These are phyloP conservation scores for Saccharomycopsis sp. DNA, from an alignment of 805 yeast species.

Conservation along the genomic window DNA sequence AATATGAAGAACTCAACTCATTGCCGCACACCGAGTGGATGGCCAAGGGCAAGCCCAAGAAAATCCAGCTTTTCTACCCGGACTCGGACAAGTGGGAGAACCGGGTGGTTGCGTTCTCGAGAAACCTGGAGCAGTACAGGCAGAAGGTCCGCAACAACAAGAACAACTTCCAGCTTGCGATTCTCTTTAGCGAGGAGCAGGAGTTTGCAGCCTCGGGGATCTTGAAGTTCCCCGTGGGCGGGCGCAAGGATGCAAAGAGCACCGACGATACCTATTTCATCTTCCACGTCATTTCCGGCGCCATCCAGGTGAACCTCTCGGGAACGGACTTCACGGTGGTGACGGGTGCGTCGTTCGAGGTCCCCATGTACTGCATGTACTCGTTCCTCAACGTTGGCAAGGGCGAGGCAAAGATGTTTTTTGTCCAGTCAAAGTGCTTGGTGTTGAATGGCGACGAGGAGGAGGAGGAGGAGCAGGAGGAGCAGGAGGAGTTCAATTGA, in stretches of 20 bases:
- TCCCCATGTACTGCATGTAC: constrained; percentile 72
- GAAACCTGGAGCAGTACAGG: constrained; percentile 41
- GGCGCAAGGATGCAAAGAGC: constrained; percentile 49
- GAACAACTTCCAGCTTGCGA: constrained; percentile 52
- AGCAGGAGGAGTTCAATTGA: neutral
- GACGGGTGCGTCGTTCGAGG: constrained; percentile 69
- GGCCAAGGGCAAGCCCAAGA: constrained; percentile 32
- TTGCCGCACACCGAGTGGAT: constrained; percentile 42
- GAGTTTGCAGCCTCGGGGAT: constrained; percentile 68
- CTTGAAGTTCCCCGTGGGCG: constrained; percentile 53
- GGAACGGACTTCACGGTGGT: constrained; percentile 51
- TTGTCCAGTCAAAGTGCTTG: constrained; percentile 55
- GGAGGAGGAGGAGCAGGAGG: constrained; percentile 8
- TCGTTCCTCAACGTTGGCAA: constrained; percentile 56
- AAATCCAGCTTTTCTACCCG: constrained; percentile 42
- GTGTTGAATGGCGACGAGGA: constrained; percentile 10
- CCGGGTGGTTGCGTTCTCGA: constrained; percentile 57
- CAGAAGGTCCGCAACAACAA: constrained; percentile 32
- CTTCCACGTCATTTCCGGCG: constrained; percentile 67
- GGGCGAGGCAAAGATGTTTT: constrained; percentile 52
- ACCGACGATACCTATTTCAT: constrained; percentile 63
- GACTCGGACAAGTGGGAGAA: constrained; percentile 35
- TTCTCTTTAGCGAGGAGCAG: constrained; percentile 53
- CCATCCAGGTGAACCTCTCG: constrained; percentile 56
- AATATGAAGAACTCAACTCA: neutral